Percentiles rank a stretch among this genome's conserved stretches.
Evolutionary conservation across 805 yeast genomes (phyloP).

Genomic region (Blastobotrys terrestris): DNA sequence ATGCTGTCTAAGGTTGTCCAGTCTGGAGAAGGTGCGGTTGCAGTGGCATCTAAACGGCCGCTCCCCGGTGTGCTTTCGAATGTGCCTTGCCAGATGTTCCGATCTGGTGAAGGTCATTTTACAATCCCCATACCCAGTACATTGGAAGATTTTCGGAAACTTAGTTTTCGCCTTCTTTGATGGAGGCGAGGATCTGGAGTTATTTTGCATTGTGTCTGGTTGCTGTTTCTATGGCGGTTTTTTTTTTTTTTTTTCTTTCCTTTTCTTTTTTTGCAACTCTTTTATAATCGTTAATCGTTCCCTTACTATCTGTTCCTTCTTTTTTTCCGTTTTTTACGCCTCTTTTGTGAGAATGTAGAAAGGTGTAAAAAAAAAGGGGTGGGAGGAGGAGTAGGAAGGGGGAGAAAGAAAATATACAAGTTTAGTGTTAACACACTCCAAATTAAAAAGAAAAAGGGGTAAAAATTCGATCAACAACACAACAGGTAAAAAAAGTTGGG

Average conservation of each 20-base stretch:
- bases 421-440: slow-evolving; percentile 6
- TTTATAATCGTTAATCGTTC: too few species aligned
- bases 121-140: slow-evolving; percentile 83
- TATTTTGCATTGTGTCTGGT: background rate
- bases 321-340: background rate
- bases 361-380: background rate
- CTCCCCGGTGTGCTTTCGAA: slow-evolving; percentile 91
- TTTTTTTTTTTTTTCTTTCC: background rate
- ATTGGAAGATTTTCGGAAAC: slow-evolving; percentile 57
- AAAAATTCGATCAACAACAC: background rate
- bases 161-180: slow-evolving; percentile 23
- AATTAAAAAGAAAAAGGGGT: slow-evolving; percentile 39
- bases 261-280: too few species aligned
- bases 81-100: slow-evolving; percentile 88
- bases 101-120: slow-evolving; percentile 84
- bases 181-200: slow-evolving; percentile 4
- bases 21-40: slow-evolving; percentile 67
- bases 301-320: too few species aligned
- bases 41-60: slow-evolving; percentile 85
- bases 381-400: background rate
- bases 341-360: background rate
- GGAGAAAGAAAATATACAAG: background rate
- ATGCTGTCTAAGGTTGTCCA: slow-evolving; percentile 88
- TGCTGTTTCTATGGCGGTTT: background rate
- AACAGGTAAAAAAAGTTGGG: background rate